Percentiles rank a stretch among this genome's conserved stretches.
These are phyloP conservation scores for Trichoderma brevicompactum DNA, from an alignment of 2,329 filamentous ascomycete species.

Conservation along the genomic window DNA sequence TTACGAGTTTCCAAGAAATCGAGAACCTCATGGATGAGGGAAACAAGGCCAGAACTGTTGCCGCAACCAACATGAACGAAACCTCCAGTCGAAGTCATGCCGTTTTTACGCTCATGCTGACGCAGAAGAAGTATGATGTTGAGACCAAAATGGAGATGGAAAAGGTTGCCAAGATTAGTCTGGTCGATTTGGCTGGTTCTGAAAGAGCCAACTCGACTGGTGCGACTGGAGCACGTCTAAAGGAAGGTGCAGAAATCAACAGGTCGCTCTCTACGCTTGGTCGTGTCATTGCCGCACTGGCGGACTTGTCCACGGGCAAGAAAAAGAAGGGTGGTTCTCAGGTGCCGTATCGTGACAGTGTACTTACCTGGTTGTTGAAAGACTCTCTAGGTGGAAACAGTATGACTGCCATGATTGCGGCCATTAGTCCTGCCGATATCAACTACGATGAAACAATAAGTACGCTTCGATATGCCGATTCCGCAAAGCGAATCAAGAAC, in stretches of 20 bases:
- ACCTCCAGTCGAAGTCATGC: constrained; percentile 98
- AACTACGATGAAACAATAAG: constrained; percentile 98
- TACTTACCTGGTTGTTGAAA: constrained; percentile 95
- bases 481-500: constrained; percentile 99
- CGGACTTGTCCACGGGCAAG: constrained; percentile 84
- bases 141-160: constrained; percentile 98
- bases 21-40: constrained; percentile 99
- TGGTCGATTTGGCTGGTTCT: constrained; percentile 97
- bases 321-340: constrained; percentile 75
- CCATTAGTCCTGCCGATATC: constrained; percentile 96
- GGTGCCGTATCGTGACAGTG: constrained; percentile 95
- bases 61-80: constrained; percentile 99
- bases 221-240: constrained; percentile 90
- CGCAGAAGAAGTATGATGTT: constrained; percentile 86
- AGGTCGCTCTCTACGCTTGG: constrained; percentile 93
- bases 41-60: constrained; percentile 97
- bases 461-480: constrained; percentile 94
- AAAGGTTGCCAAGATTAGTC: constrained; percentile 95
- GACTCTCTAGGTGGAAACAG: constrained; percentile 98
- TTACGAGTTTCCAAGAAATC: constrained; percentile 92
- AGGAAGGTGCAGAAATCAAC: constrained; percentile 99
- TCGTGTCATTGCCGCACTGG: constrained; percentile 94
- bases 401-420: constrained; percentile 99
- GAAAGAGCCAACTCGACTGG: constrained; percentile 97
- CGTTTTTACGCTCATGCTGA: constrained; percentile 94